phyloP scores from a whole-genome alignment of 768 basidiomycete species.

The Lentinula detonsa region DNA sequence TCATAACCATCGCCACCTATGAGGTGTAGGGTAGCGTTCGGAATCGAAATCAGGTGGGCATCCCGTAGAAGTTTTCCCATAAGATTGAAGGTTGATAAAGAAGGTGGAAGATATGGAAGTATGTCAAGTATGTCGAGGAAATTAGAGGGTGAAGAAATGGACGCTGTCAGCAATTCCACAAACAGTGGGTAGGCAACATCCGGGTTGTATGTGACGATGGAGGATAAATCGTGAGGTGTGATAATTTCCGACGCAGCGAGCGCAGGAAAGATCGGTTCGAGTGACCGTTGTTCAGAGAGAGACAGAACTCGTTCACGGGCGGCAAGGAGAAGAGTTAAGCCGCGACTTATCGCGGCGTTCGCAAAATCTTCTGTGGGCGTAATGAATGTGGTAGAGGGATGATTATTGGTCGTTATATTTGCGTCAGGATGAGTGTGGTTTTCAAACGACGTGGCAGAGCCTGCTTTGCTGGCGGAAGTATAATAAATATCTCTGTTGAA shows the following conservation, averaged over 20 bases:
- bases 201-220: constrained; percentile 64
- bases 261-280: constrained; percentile 45
- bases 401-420: constrained; percentile 21
- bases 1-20: constrained; percentile 39
- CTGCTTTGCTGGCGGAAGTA: neutral
- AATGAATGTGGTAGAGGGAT: neutral
- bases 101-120: constrained; percentile 62
- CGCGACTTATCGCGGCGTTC: constrained; percentile 54
- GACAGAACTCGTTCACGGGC: constrained; percentile 70
- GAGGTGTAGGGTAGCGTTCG: constrained; percentile 16
- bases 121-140: constrained; percentile 66
- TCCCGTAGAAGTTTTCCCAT: constrained; percentile 66
- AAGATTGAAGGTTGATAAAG: constrained; percentile 67
- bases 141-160: constrained; percentile 30
- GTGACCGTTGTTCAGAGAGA: constrained; percentile 67
- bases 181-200: constrained; percentile 65
- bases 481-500: neutral
- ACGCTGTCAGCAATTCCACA: constrained; percentile 45
- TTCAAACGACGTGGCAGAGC: constrained; percentile 9
- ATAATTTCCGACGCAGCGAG: constrained; percentile 45
- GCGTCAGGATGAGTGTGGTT: constrained; percentile 18
- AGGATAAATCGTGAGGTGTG: constrained; percentile 60
- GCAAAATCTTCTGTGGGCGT: constrained; percentile 47
- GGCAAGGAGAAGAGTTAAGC: constrained; percentile 61
- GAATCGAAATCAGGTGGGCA: constrained; percentile 33